Evolutionary conservation across 2,329 filamentous ascomycete species (phyloP), one percentile per base, ranked within the genome.

Genomic region (Colletotrichum tropicicola): DNA sequence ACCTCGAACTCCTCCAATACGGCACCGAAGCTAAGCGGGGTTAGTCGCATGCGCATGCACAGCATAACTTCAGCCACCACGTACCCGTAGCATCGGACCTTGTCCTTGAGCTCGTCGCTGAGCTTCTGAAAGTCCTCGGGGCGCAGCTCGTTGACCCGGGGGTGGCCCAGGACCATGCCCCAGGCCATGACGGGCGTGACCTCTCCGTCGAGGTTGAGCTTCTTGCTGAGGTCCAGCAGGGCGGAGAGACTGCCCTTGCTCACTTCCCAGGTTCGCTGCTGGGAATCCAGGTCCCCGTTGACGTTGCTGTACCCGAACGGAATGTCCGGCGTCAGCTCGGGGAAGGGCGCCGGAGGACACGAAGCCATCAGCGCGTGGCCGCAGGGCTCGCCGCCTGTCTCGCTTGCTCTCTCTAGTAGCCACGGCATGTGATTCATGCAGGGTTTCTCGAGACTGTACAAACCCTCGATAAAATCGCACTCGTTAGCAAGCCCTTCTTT

Each of bases 181-280:
- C 96, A 95, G 0, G 94, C 94, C 93, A 97, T 97, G 69, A 98
- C 92, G 0, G 96, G 96, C 17, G 95, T 98, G 72, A 98, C 92
- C 79, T 97, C 93, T 55, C 93, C 93, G 66, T 96, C 92, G 2
- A 96, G 87, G 70, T 96, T 90, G 25, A 98, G 84, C 71, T 90
- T 89, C 70, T 90, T 87, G 79, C 93, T 97, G 59, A 98, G 85
- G 73, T 97, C 92, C 65, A 98, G 86, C 57, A 98, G 83, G 57
- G 92, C 97, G 54, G 90, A 82, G 52, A 99, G 84, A 72, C 96
- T 93, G 37, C 86, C 87, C 74, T 91, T 92, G 64, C 86, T 89
- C 6, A 96, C 81, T 74, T 96, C 91, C 80, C 93, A 95, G 52
- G 94, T 95, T 75, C 92, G 88, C 74, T 91, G 88, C 54, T 85